Evolutionary conservation across 2,329 filamentous ascomycete species (phyloP).

Genomic region (Colletotrichum sp.): DNA sequence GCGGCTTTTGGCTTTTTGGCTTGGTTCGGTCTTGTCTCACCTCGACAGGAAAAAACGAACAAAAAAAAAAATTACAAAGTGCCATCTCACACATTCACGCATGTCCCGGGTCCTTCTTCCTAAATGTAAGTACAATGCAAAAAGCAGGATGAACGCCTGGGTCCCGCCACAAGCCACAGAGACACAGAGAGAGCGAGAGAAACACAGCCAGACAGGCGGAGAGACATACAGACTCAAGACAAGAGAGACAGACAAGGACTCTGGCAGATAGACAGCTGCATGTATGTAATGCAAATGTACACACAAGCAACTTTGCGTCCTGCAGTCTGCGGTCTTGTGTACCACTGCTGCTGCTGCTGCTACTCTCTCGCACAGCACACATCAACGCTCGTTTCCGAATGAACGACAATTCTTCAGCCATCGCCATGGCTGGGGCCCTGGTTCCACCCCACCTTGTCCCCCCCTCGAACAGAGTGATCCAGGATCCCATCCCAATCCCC

Average conservation of each 20-base stretch:
- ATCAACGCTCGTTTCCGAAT: conserved; percentile 11
- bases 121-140: background rate
- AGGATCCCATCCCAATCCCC: conserved; percentile 9
- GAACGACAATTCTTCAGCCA: conserved; percentile 21
- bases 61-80: background rate
- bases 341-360: background rate
- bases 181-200: background rate
- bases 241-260: background rate
- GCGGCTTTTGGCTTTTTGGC: background rate
- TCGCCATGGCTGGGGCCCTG: background rate
- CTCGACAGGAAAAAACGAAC: background rate
- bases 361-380: background rate
- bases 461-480: conserved; percentile 6
- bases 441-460: conserved; percentile 4
- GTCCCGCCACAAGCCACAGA: background rate
- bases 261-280: conserved; percentile 1
- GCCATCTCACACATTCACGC: background rate
- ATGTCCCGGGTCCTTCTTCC: background rate
- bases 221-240: background rate
- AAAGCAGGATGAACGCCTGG: background rate
- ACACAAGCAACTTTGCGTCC: background rate
- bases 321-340: background rate
- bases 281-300: background rate
- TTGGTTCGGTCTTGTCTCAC: conserved; percentile 12
- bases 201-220: background rate